These are phyloP conservation scores for Picochlorum sp. DNA, from an alignment of 139 green algal species.

Conservation along the genomic window DNA sequence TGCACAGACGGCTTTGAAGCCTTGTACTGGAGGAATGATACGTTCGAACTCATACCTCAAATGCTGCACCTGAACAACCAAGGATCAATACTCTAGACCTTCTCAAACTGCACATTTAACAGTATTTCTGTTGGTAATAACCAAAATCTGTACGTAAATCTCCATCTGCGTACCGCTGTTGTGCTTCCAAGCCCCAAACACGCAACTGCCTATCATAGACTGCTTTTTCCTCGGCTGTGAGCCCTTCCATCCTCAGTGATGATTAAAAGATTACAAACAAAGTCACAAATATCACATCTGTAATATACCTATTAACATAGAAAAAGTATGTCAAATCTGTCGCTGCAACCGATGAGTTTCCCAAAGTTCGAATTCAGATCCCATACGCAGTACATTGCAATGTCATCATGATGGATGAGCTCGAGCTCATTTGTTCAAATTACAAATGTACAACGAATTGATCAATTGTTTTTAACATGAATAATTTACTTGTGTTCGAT, in stretches of 20 bases:
- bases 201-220: constrained; percentile 83
- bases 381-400: not conserved
- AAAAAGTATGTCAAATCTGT: not conserved
- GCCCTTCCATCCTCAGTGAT: constrained; percentile 5
- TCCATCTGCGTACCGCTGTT: constrained; percentile 45
- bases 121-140: not conserved
- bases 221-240: constrained; percentile 55
- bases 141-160: not conserved
- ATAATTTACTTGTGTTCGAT: too few relatives aligned
- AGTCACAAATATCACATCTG: too few relatives aligned
- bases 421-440: not conserved
- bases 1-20: not conserved
- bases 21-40: too few relatives aligned
- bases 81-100: constrained; percentile 49
- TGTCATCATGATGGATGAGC: not conserved
- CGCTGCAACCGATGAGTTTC: not conserved
- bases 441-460: too few relatives aligned
- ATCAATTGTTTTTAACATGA: too few relatives aligned
- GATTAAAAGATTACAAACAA: not conserved
- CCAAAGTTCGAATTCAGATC: not conserved
- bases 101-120: constrained; percentile 42
- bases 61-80: constrained; percentile 42
- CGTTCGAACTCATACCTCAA: constrained; percentile 46
- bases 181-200: constrained; percentile 81
- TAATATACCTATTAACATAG: not conserved